Base-by-base conservation (phyloP, 1,284 basidiomycete species). In the Cryptococcus sp. region DNA sequence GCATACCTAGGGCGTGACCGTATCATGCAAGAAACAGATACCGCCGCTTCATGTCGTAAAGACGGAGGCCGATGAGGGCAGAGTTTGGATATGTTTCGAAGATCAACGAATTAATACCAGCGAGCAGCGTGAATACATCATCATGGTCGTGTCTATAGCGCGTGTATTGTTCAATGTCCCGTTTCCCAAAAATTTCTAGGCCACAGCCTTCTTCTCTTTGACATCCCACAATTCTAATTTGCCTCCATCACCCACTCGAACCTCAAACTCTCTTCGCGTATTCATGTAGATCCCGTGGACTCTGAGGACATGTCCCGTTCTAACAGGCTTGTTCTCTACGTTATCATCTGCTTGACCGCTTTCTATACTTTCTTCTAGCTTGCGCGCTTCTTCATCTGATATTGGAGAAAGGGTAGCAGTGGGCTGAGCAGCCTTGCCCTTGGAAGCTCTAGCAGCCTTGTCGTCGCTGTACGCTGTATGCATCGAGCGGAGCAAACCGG, bases 251-350 rank as follows among this genome's bases (percentile, higher is more conserved):
- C 64, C 66, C 13, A 60, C 52, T 47, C 67, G 50, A 13, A 74
- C 57, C 47, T 69, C 66, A 39, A 66, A 70, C 40, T 69, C 56
- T 44, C 66, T 59, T 41, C 64, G 43, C 37, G 61, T 50, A 46
- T 66, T 66, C 72, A 74, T 74, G 50, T 69, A 74, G n/a, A 74
- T 66, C 29, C 68, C 68, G 54, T 74, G 72, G 5, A 72, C 65
- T 15, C 70, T 57, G 55, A 74, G 52, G 7, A 65, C 58, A 25
- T 59, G 58, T 5, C 61, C 69, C 19, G 68, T 68, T n/a, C 58
- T 46, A 8, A 74, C 54, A 17, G 67, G 55, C 23, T 39, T 62
- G 37, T 61, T 51, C 55, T 74, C 72, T 10, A 74, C 62, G 15
- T 55, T 41, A 43, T 69, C 66, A 46, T 69, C 68, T 8, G 57